These are phyloP conservation scores for Jatropha curcas DNA, from an alignment of 345 rosid species.

Conservation along the genomic window DNA sequence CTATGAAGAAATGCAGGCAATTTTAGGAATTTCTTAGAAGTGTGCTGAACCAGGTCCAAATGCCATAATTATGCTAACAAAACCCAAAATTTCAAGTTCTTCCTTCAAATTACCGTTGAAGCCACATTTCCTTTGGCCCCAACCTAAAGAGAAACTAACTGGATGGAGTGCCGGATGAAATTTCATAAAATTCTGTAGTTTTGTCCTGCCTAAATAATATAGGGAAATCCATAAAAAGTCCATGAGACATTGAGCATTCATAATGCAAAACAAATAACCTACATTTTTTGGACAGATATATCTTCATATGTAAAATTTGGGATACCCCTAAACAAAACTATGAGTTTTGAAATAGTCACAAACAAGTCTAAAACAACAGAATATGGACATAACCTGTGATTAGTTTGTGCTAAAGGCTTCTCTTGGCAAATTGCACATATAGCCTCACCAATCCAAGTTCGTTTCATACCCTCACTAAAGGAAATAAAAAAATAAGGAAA, in stretches of 20 bases:
- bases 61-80: neutral
- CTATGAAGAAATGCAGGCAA: neutral
- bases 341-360: neutral
- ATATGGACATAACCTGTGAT: conserved; percentile 62
- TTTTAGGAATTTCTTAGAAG: neutral
- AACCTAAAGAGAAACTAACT: neutral
- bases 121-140: neutral
- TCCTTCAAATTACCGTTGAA: neutral
- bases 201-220: neutral
- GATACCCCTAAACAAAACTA: neutral
- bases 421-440: conserved; percentile 82
- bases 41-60: neutral
- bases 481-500: conserved; percentile 7
- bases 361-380: neutral
- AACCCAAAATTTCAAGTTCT: neutral
- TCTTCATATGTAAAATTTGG: neutral
- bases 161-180: too few species aligned
- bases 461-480: conserved; percentile 95
- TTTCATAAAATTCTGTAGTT: neutral
- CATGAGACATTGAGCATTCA: neutral
- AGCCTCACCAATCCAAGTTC: conserved; percentile 75
- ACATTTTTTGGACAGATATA: neutral
- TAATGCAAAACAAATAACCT: neutral
- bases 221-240: neutral
- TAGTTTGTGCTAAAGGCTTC: conserved; percentile 75